These are phyloP conservation scores for Paecilomyces variotii DNA, from an alignment of 2,329 filamentous ascomycete genomes.

Conservation along the genomic window DNA sequence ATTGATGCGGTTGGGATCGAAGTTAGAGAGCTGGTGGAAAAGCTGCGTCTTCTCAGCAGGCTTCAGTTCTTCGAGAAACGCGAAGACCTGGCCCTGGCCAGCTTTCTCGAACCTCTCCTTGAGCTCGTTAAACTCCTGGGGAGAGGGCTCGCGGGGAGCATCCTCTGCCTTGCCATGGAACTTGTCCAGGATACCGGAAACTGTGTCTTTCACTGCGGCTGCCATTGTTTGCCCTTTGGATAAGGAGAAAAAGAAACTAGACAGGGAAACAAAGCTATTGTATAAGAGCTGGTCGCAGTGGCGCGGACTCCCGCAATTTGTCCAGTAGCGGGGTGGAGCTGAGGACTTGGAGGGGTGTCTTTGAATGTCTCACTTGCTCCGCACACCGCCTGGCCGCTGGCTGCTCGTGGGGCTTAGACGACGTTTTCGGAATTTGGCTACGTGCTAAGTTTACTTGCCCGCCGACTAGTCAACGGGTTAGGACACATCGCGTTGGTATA, in stretches of 20 bases:
- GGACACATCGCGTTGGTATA: not conserved
- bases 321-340: not conserved
- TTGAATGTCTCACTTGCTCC: not conserved
- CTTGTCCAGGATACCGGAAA: constrained; percentile 43
- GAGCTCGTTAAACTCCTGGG: constrained; percentile 60
- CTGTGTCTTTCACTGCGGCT: constrained; percentile 33
- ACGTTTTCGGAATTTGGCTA: not conserved
- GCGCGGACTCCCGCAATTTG: not conserved
- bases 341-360: not conserved
- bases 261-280: constrained; percentile 2
- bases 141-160: constrained; percentile 44
- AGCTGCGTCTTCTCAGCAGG: constrained; percentile 66
- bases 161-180: constrained; percentile 33
- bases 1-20: constrained; percentile 84
- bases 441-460: not conserved
- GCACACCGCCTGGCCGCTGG: not conserved
- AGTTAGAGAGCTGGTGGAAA: constrained; percentile 70
- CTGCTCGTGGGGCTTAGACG: not conserved
- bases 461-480: not conserved
- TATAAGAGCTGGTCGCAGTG: not conserved
- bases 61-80: constrained; percentile 76
- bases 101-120: constrained; percentile 66
- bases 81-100: constrained; percentile 73
- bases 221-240: constrained; percentile 22
- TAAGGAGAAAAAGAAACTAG: not conserved